These are phyloP conservation scores for Russula sp. DNA, from an alignment of 768 basidiomycete genomes.

Conservation along the genomic window DNA sequence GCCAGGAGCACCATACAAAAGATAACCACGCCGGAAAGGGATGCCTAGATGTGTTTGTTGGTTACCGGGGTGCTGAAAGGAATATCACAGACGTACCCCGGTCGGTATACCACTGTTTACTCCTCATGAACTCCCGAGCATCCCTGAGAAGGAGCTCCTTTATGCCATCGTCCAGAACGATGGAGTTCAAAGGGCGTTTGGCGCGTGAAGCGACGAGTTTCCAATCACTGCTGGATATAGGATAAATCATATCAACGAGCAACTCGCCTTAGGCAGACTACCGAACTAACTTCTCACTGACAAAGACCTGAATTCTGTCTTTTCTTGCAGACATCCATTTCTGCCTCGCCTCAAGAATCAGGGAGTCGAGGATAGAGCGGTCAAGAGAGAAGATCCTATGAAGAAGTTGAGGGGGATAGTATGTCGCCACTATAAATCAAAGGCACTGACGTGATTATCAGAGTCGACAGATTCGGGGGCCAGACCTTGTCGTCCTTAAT, in stretches of 20 bases:
- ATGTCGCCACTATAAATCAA: neutral
- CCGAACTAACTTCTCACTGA: slow-evolving; percentile 37
- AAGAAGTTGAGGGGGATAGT: slow-evolving; percentile 10
- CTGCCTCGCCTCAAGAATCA: slow-evolving; percentile 20
- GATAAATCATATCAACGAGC: neutral
- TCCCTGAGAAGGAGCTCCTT: slow-evolving; percentile 61
- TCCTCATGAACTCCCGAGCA: slow-evolving; percentile 61
- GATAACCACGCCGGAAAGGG: slow-evolving; percentile 74
- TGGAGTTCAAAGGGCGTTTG: slow-evolving; percentile 60
- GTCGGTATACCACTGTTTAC: slow-evolving; percentile 65
- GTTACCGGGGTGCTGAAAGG: neutral
- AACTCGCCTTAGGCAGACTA: neutral
- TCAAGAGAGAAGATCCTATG: slow-evolving; percentile 15
- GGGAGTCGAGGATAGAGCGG: slow-evolving; percentile 20
- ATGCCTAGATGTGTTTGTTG: slow-evolving; percentile 34
- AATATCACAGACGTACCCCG: slow-evolving; percentile 40
- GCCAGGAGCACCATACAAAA: slow-evolving; percentile 72
- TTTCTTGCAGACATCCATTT: slow-evolving; percentile 9
- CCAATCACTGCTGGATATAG: slow-evolving; percentile 39
- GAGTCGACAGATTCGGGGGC: slow-evolving; percentile 35
- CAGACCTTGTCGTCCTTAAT: slow-evolving; percentile 31
- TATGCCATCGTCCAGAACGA: slow-evolving; percentile 65
- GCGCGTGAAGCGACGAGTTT: slow-evolving; percentile 48
- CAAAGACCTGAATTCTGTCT: slow-evolving; percentile 36
- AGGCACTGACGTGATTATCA: slow-evolving; percentile 39